Conservation (phyloP, 2,329 filamentous ascomycete genomes). For the Botrytis aclada region DNA sequence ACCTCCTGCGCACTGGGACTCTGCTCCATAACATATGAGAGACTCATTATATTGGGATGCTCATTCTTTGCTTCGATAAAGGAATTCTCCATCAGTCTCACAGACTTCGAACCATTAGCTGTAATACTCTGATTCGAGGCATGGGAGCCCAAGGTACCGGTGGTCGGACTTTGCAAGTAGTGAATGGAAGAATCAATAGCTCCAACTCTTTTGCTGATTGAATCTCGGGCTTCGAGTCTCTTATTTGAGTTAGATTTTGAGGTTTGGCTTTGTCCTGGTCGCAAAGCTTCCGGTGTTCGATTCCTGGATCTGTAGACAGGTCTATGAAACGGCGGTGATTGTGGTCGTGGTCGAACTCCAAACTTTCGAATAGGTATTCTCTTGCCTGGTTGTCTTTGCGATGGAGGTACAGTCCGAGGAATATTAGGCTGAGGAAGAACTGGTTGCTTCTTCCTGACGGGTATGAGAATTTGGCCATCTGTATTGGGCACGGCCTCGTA, state of each 20-base stretch:
- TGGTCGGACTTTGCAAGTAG: too few relatives aligned
- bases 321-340: not conserved
- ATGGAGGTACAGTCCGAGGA: not conserved
- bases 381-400: not conserved
- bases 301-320: not conserved
- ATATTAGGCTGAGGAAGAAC: not conserved
- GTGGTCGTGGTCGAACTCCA: not conserved
- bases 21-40: not conserved
- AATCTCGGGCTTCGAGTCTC: not conserved
- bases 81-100: not conserved
- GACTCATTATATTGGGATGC: not conserved
- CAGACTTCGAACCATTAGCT: too few relatives aligned
- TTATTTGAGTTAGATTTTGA: not conserved
- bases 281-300: not conserved
- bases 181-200: not conserved
- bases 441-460: not conserved
- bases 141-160: not conserved
- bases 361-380: not conserved
- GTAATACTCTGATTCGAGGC: not conserved
- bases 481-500: slow-evolving; percentile 6
- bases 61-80: not conserved
- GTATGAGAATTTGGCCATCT: slow-evolving; percentile 4
- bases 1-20: too few relatives aligned
- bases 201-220: not conserved
- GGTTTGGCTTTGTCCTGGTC: not conserved